A percentile compares a stretch with the other conserved stretches of the same genome.
Evolutionary conservation across 108 stramenopile species (phyloP).

Genomic region (Cyclotella choctawhatcheeana): DNA sequence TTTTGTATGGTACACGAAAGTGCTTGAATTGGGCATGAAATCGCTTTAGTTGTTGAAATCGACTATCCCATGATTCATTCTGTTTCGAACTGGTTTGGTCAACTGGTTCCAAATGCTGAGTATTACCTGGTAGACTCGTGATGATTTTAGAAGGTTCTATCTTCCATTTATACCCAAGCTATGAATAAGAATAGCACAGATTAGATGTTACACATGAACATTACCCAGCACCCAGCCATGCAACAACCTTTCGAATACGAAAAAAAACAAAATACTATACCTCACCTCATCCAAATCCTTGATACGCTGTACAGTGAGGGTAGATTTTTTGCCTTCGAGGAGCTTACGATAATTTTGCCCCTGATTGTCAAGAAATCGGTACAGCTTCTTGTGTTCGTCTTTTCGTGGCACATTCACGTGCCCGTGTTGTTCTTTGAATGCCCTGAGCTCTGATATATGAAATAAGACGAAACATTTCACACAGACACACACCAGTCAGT

Average conservation of each 20-base stretch:
- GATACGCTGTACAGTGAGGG: constrained; percentile 31
- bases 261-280: not conserved
- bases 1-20: constrained; percentile 23
- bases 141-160: not conserved
- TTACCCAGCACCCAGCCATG: too few relatives aligned
- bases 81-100: constrained; percentile 6
- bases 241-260: too few relatives aligned
- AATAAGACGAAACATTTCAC: not conserved
- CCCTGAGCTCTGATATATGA: constrained; percentile 13
- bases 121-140: not conserved
- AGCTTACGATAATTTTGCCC: constrained; percentile 37
- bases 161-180: constrained; percentile 25
- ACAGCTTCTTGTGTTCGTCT: constrained; percentile 19
- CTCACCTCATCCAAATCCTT: constrained; percentile 29
- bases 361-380: constrained; percentile 23
- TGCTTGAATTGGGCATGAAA: constrained; percentile 13
- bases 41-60: constrained; percentile 19
- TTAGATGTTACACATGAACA: too few relatives aligned
- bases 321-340: constrained; percentile 26
- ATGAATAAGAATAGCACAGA: not conserved
- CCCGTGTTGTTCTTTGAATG: constrained; percentile 37
- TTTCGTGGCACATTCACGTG: constrained; percentile 21
- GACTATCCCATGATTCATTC: constrained; percentile 12
- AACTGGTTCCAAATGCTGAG: not conserved
- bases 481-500: not conserved